Conservation (phyloP, 2,329 filamentous ascomycete genomes). For the Hymenotorrendiella dingleyae region DNA sequence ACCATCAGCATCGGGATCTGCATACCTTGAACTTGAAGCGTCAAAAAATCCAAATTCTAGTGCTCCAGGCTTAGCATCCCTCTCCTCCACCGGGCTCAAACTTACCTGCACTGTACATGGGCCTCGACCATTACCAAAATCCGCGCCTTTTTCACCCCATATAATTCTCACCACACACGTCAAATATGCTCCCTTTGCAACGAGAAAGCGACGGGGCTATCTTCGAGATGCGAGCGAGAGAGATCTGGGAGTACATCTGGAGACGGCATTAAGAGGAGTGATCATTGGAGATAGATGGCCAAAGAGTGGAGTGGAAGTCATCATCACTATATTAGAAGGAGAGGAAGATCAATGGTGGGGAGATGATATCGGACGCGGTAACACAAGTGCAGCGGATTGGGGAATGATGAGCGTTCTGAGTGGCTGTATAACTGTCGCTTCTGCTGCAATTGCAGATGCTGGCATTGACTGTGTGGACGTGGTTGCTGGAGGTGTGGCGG, state of each 20-base stretch:
- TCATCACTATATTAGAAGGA: conserved; percentile 87
- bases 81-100: conserved; percentile 61
- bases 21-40: conserved; percentile 67
- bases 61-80: conserved; percentile 41
- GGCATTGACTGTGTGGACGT: conserved; percentile 94
- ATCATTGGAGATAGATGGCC: conserved; percentile 94
- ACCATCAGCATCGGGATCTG: conserved; percentile 87
- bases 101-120: conserved; percentile 91
- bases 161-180: conserved; percentile 88
- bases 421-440: conserved; percentile 88
- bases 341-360: conserved; percentile 74
- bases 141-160: conserved; percentile 86
- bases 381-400: conserved; percentile 60
- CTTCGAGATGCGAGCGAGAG: conserved; percentile 79
- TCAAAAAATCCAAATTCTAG: conserved; percentile 40
- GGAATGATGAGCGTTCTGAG: conserved; percentile 87
- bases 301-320: conserved; percentile 96
- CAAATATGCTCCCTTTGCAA: conserved; percentile 95
- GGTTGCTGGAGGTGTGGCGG: conserved; percentile 83
- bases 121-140: conserved; percentile 82
- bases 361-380: conserved; percentile 44
- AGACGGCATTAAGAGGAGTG: conserved; percentile 82
- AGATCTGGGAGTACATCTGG: conserved; percentile 84
- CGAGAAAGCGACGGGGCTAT: conserved; percentile 75
- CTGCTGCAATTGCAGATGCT: conserved; percentile 87